These are phyloP conservation scores for Podaxis sp. DNA, from an alignment of 768 basidiomycete genomes.

Conservation along the genomic window DNA sequence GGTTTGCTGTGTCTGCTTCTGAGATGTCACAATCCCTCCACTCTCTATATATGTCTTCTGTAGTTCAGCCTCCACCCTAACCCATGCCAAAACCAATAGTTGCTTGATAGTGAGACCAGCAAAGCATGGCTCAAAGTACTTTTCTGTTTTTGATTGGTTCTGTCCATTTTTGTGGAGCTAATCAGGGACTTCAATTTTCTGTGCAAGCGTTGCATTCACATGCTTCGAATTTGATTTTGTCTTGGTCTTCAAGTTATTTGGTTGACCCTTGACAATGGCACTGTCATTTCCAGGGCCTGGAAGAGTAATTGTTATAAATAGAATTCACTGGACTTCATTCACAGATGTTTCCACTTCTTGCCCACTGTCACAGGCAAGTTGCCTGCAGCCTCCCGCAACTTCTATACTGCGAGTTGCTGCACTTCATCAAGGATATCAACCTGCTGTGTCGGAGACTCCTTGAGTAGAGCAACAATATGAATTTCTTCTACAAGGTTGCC, in stretches of 20 bases:
- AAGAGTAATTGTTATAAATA: background rate
- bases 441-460: background rate
- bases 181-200: conserved; percentile 9
- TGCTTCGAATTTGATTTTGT: background rate
- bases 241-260: background rate
- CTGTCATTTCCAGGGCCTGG: background rate
- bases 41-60: conserved; percentile 9
- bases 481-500: background rate
- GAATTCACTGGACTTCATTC: too few relatives aligned
- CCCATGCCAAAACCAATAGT: conserved; percentile 24
- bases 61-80: conserved; percentile 26
- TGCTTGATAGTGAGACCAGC: conserved; percentile 28
- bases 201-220: background rate
- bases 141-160: conserved; percentile 2
- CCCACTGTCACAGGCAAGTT: background rate
- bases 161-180: conserved; percentile 1
- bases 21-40: background rate
- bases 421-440: background rate
- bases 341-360: background rate
- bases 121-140: conserved; percentile 23
- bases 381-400: background rate
- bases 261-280: background rate
- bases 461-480: background rate
- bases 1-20: conserved; percentile 22
- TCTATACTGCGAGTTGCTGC: background rate